phyloP scores from a whole-genome alignment of 495 filamentous ascomycete species.

The Podospora appendiculata region DNA sequence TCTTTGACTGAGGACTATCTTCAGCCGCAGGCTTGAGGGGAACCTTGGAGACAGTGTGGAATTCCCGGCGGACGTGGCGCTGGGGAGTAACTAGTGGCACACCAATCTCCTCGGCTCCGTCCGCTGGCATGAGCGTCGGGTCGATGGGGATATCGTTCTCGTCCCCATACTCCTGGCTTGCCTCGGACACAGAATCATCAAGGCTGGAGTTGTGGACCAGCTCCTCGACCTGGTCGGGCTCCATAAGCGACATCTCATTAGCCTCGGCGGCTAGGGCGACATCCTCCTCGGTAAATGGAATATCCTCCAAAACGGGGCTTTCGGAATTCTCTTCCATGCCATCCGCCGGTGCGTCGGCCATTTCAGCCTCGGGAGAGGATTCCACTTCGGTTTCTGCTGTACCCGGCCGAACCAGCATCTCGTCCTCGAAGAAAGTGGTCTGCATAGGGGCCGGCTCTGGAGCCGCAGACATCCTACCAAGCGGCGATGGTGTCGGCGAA shows the following conservation, averaged over 20 bases:
- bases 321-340: conserved; percentile 7
- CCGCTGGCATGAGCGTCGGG: conserved; percentile 27
- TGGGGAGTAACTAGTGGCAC: conserved; percentile 28
- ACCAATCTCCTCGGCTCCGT: background rate
- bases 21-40: conserved; percentile 64
- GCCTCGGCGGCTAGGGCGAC: conserved; percentile 40
- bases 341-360: background rate
- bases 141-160: conserved; percentile 53
- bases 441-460: conserved; percentile 27
- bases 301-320: conserved; percentile 27
- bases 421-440: conserved; percentile 49
- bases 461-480: background rate
- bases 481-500: background rate
- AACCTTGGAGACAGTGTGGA: conserved; percentile 70
- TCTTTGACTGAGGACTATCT: conserved; percentile 41
- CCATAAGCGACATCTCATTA: conserved; percentile 45
- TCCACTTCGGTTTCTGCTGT: conserved; percentile 26
- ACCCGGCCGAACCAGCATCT: conserved; percentile 38
- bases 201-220: conserved; percentile 8
- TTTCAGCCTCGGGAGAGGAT: conserved; percentile 24
- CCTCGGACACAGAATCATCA: conserved; percentile 44
- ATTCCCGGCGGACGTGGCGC: conserved; percentile 23
- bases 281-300: conserved; percentile 36
- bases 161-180: conserved; percentile 56
- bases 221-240: conserved; percentile 26